Evolutionary conservation across 2,329 filamentous ascomycete genomes (phyloP), one percentile per base, ranked within the genome.

Genomic region (Helminthosporium solani): DNA sequence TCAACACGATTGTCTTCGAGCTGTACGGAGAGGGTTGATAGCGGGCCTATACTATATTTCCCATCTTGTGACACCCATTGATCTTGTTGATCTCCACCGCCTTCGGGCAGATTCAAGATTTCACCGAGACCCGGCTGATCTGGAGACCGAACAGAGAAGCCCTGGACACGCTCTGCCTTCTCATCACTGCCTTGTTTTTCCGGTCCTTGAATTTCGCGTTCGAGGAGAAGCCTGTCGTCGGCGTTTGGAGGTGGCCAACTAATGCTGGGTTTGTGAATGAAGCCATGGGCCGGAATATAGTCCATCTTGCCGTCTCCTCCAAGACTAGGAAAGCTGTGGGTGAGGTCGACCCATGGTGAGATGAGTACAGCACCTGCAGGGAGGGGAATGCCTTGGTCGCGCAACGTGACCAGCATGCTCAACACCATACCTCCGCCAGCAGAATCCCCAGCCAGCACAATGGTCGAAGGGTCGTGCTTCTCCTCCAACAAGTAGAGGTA

Each of bases 321-420:
- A n/a, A 96, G 80, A 55, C 91, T 96, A 0, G 94, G 94, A 54
- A 97, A 97, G 0, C 91, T 96, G 66, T 97, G 92, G 0, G 90
- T 95, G 42, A 97, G 74, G 66, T 99, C 94, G 7, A 92, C 90
- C 94, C 94, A 99, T 0, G 94, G 94, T 40, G 90, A 96, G 41
- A 97, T 88, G 33, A 97, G 76, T 35, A 97, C 85, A 3, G 87
- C 91, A 1, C 94, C 94, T 2, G 94, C 91, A 1, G 94, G 94
- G 20, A 96, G 70, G 5, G 92, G 87, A 12, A 96, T 75, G 0
- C 85, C 86, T 64, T 87, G 86, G 63, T 97, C 91, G 52, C 94
- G 84, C 50, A 97, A 70, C 2, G 84, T 81, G 23, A 95, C 86
- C 44, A 99, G 72, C 71, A 96, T 77, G 18, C 74, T 87, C 54